A percentile compares a stretch with the other conserved stretches of the same genome.
phyloP scores from a whole-genome alignment of 768 basidiomycete genomes.

The Lactarius hatsudake region DNA sequence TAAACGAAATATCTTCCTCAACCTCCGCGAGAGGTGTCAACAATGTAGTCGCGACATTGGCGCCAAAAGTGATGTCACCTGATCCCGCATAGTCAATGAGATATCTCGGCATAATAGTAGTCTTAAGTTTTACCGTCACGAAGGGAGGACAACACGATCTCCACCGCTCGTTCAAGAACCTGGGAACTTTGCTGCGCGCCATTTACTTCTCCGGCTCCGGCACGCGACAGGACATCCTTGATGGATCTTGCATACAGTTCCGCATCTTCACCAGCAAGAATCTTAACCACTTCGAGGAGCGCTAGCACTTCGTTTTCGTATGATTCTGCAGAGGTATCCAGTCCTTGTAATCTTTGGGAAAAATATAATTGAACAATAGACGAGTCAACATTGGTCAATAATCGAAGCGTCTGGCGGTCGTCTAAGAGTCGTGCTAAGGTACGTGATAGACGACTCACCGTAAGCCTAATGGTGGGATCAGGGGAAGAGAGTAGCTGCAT shows the following conservation, averaged over 20 bases:
- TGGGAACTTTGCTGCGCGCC: constrained; percentile 34
- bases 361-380: constrained; percentile 57
- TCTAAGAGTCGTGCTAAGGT: constrained; percentile 1
- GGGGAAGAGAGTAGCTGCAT: constrained; percentile 64
- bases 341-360: constrained; percentile 40
- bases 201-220: constrained; percentile 35
- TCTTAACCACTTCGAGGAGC: constrained; percentile 54
- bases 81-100: neutral
- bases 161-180: constrained; percentile 57
- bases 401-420: constrained; percentile 51
- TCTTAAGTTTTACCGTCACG: constrained; percentile 43
- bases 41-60: constrained; percentile 33
- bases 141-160: constrained; percentile 50
- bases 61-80: constrained; percentile 32
- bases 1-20: constrained; percentile 31
- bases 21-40: constrained; percentile 23
- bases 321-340: constrained; percentile 36
- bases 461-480: constrained; percentile 56
- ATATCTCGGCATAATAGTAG: constrained; percentile 2
- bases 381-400: constrained; percentile 58
- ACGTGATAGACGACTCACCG: constrained; percentile 41
- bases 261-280: constrained; percentile 48
- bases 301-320: constrained; percentile 45
- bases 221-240: constrained; percentile 39
- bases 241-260: constrained; percentile 56